A percentile compares a stretch with the other conserved stretches of the same genome.
Evolutionary conservation across 2,329 filamentous ascomycete genomes (phyloP).

Genomic region (Epichloe brachyelytri): DNA sequence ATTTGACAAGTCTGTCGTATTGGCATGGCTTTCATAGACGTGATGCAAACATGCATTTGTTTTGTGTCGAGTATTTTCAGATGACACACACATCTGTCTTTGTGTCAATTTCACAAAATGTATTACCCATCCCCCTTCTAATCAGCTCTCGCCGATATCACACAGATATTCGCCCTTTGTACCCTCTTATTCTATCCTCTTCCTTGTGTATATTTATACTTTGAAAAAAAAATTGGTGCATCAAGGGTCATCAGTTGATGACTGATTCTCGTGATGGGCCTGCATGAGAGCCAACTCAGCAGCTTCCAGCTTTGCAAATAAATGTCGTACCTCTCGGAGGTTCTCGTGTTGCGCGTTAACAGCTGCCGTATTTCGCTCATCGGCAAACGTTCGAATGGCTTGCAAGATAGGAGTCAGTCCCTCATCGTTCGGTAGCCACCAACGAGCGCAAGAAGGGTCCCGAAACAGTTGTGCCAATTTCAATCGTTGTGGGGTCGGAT

Average conservation of each 20-base stretch:
- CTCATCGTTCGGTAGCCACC: conserved; percentile 85
- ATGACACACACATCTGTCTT: too few species aligned
- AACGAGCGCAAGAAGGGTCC: conserved; percentile 56
- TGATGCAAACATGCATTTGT: neutral
- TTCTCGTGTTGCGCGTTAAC: conserved; percentile 48
- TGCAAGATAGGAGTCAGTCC: conserved; percentile 61
- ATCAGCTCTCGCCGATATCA: too few species aligned
- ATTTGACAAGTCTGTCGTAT: neutral
- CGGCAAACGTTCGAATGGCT: conserved; percentile 67
- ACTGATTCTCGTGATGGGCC: neutral
- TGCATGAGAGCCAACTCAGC: conserved; percentile 3
- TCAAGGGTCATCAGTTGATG: neutral
- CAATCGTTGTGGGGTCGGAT: conserved; percentile 57
- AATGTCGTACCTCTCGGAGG: conserved; percentile 59
- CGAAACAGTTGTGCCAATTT: conserved; percentile 68
- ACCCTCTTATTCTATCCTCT: neutral
- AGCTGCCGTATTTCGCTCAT: conserved; percentile 55
- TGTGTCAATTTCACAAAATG: too few species aligned
- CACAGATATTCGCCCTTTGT: too few species aligned
- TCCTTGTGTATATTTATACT: too few species aligned
- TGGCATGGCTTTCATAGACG: neutral
- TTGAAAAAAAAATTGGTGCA: neutral
- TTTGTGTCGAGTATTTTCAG: neutral
- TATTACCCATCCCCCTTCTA: too few species aligned
- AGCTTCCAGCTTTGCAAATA: conserved; percentile 49